These are phyloP conservation scores for Paraphaeosphaeria sporulosa DNA, from an alignment of 2,329 filamentous ascomycete species.

Conservation along the genomic window DNA sequence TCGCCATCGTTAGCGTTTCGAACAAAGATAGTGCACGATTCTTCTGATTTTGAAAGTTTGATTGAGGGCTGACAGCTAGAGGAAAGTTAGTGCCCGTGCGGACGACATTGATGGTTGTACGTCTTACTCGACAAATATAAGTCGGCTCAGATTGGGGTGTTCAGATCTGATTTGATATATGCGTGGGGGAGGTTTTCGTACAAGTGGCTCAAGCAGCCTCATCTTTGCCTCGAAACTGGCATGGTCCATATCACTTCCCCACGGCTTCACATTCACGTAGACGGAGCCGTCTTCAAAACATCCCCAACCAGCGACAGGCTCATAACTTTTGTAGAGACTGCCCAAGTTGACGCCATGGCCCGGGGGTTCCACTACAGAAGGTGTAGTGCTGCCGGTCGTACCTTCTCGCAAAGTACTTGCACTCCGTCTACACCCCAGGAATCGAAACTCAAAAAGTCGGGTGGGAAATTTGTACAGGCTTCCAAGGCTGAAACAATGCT, in stretches of 20 bases:
- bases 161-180: conserved; percentile 15
- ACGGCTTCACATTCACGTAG: conserved; percentile 18
- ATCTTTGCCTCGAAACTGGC: conserved; percentile 26
- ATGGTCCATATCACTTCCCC: conserved; percentile 16
- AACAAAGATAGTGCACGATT: conserved; percentile 13
- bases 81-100: neutral
- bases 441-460: neutral
- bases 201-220: conserved; percentile 23
- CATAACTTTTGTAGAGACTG: conserved; percentile 16
- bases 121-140: conserved; percentile 26
- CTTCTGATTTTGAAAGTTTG: neutral
- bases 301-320: conserved; percentile 21
- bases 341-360: conserved; percentile 26
- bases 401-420: conserved; percentile 91
- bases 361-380: conserved; percentile 64
- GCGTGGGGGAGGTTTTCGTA: conserved; percentile 19
- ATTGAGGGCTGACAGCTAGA: conserved; percentile 14
- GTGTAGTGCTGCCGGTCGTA: conserved; percentile 99
- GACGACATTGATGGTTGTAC: neutral
- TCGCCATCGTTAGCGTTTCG: conserved; percentile 21
- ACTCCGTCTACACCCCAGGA: conserved; percentile 76
- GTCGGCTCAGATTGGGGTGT: conserved; percentile 13
- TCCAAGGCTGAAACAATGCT: conserved; percentile 24
- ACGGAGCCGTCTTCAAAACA: conserved; percentile 36
- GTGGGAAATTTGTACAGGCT: conserved; percentile 11